Base-by-base conservation (phyloP, 2,329 filamentous ascomycete species). In the Cordyceps sp. region DNA sequence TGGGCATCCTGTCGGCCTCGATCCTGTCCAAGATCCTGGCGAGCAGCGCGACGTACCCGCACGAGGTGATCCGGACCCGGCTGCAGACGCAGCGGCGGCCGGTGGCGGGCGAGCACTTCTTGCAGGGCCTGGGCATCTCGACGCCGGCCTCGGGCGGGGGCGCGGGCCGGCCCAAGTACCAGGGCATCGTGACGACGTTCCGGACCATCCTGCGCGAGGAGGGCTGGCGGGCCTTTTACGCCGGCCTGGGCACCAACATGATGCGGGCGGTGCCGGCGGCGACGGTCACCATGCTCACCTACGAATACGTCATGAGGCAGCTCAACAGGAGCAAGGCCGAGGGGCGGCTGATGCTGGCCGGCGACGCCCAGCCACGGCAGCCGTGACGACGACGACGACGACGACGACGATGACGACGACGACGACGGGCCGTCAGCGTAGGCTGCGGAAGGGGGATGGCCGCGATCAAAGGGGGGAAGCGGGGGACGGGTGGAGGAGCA, bases 251-350 rank as follows among this genome's bases (percentile, higher is more conserved):
- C 24, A 93, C 88, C 30, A 98, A 98, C 57, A 82, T 98, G 73
- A 84, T 96, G 64, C 73, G 90, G 35, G 90, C 90, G 7, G 78
- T 98, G 10, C 90, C 90, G 21, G 85, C 90, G 16, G 88, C 90
- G 15, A 93, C 93, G 47, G 93, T 93, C 18, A 98, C 90, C 4
- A 92, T 98, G 78, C 66, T 96, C 49, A 96, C 88, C 10, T 98
- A 93, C 49, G 90, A 98, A 58, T 90, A 78, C 44, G 58, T 66
- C 31, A 73, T 73, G 69, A 57, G 62, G 32, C 50, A 57, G 34
- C 52, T 73, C 15, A 66, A 65, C 37, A 49, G 55, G 34, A 48
- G 52, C 19, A 58, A 58, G 42, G 39, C 45, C 3, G 53, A 59
- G 12, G 62, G 59, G 30, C 48, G 44, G 31, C 46, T 46, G 22